Conservation (phyloP, 495 filamentous ascomycete genomes). For the Xylaria cubensis region DNA sequence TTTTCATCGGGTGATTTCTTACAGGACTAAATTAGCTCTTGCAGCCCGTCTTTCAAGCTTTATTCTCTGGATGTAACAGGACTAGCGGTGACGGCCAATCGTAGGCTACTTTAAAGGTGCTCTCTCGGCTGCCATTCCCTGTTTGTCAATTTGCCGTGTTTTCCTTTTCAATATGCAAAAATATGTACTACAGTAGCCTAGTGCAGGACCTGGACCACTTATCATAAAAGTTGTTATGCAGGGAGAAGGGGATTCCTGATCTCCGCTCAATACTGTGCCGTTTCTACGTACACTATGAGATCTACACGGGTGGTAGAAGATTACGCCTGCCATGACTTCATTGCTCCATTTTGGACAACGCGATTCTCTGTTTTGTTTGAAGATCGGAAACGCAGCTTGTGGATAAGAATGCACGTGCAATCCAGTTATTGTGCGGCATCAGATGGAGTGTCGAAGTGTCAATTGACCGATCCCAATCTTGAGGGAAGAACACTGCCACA, state of each 20-base stretch:
- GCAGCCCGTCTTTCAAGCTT: slow-evolving; percentile 1
- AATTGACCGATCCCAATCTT: slow-evolving; percentile 6
- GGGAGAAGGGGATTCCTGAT: background rate
- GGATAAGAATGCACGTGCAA: background rate
- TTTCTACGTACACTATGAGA: background rate
- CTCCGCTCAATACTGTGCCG: background rate
- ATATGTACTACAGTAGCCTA: background rate
- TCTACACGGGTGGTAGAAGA: background rate
- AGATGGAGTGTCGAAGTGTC: background rate
- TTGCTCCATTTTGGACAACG: background rate
- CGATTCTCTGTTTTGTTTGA: background rate
- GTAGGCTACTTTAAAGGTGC: too few species aligned
- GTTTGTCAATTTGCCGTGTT: background rate
- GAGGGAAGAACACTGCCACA: slow-evolving; percentile 21
- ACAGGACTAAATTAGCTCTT: background rate
- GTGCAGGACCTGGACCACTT: background rate
- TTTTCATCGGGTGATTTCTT: background rate
- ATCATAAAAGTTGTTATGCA: background rate
- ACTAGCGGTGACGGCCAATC: background rate
- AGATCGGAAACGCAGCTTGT: slow-evolving; percentile 6
- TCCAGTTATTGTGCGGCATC: background rate
- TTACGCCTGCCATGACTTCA: slow-evolving; percentile 13
- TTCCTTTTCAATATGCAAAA: background rate
- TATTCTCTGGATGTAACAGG: background rate
- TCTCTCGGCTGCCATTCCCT: background rate